These are phyloP conservation scores for Arthroderma uncinatum DNA, from an alignment of 2,329 filamentous ascomycete genomes.

Conservation along the genomic window DNA sequence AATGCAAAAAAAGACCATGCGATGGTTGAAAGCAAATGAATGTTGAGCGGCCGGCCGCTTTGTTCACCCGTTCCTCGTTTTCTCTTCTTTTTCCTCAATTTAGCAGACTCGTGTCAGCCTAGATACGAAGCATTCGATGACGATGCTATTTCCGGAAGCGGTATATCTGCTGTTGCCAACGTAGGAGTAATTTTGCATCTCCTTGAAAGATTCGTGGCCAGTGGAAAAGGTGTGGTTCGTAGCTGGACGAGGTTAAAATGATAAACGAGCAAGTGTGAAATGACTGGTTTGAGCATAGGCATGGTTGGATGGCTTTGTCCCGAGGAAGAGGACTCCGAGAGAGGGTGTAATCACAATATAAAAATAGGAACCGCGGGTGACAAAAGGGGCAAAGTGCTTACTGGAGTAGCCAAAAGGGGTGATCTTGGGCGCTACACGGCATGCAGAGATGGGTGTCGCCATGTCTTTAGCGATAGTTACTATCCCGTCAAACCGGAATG, in stretches of 20 bases:
- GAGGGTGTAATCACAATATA: neutral
- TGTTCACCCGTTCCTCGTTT: neutral
- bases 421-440: neutral
- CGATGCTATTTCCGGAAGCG: neutral
- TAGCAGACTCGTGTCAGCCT: conserved; percentile 18
- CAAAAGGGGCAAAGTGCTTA: neutral
- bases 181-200: conserved; percentile 1
- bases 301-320: neutral
- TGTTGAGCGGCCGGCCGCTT: neutral
- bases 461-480: neutral
- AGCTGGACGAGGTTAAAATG: conserved; percentile 1
- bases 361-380: neutral
- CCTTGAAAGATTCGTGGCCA: conserved; percentile 4
- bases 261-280: neutral
- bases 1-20: neutral
- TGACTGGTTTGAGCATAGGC: neutral
- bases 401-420: neutral
- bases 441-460: neutral
- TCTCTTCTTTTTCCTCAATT: neutral
- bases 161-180: conserved; percentile 2
- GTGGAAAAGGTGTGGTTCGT: conserved; percentile 3
- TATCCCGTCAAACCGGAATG: conserved; percentile 4
- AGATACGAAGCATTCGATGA: conserved; percentile 5
- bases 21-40: neutral
- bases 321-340: neutral